Evolutionary conservation across 257 asterid genomes (phyloP).

Genomic region (Solanum medicagineum): DNA sequence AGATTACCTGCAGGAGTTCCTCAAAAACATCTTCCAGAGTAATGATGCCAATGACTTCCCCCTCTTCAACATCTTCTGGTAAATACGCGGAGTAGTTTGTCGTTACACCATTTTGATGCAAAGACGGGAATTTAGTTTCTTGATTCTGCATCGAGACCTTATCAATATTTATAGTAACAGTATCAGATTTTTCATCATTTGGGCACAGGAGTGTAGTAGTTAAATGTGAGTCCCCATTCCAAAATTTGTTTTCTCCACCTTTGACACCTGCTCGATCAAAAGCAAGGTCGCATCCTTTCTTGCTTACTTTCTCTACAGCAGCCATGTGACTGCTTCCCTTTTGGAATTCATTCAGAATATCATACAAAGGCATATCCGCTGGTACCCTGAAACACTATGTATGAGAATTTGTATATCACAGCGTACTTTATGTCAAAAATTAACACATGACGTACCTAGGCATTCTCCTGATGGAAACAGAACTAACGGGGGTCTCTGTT

Average conservation of each 20-base stretch:
- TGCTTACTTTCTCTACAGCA: conserved; percentile 82
- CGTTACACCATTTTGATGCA: conserved; percentile 27
- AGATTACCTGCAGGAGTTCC: conserved; percentile 84
- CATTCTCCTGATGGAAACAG: conserved; percentile 89
- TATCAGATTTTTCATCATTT: conserved; percentile 19
- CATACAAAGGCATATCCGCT: conserved; percentile 88
- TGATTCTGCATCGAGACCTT: conserved; percentile 16
- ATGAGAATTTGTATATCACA: background rate
- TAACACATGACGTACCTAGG: conserved; percentile 45
- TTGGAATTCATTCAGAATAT: conserved; percentile 92
- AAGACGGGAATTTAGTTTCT: conserved; percentile 1
- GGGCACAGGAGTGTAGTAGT: conserved; percentile 44
- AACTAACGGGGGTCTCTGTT: conserved; percentile 86
- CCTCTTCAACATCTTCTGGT: conserved; percentile 57
- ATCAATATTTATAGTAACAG: conserved; percentile 41
- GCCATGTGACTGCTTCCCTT: conserved; percentile 99
- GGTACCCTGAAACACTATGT: conserved; percentile 54
- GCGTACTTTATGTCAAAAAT: background rate
- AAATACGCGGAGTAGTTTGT: conserved; percentile 17
- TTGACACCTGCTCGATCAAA: conserved; percentile 11
- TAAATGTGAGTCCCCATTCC: conserved; percentile 31
- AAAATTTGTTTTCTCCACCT: conserved; percentile 6
- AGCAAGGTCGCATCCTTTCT: conserved; percentile 24
- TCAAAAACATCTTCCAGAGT: conserved; percentile 96
- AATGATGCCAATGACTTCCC: conserved; percentile 93